phyloP scores from a whole-genome alignment of 2,329 filamentous ascomycete genomes.

The Periglandula ipomoeae region DNA sequence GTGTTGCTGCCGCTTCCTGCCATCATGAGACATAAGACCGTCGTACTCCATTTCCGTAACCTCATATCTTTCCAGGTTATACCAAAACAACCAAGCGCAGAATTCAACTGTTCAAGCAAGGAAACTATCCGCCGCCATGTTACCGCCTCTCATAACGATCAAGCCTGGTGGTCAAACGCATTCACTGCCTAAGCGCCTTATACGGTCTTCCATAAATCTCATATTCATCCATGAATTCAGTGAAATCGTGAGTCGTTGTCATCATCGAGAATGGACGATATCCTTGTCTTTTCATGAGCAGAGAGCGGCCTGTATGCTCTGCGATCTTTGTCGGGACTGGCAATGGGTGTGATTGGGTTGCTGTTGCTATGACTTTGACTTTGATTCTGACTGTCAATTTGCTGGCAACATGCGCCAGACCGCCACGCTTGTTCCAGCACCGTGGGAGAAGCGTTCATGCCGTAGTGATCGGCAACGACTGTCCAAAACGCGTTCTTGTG shows the following conservation, averaged over 20 bases:
- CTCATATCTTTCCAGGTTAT: neutral
- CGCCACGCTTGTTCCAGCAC: constrained; percentile 65
- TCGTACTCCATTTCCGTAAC: neutral
- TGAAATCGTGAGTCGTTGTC: neutral
- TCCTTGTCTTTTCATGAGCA: constrained; percentile 46
- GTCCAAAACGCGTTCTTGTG: constrained; percentile 68
- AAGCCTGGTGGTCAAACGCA: too few relatives aligned
- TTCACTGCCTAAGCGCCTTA: neutral
- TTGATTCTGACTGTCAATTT: constrained; percentile 20
- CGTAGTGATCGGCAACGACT: constrained; percentile 63
- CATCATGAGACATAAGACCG: too few relatives aligned
- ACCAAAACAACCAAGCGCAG: neutral
- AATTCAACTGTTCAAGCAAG: neutral
- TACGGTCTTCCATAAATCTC: too few relatives aligned
- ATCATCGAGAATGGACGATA: constrained; percentile 49
- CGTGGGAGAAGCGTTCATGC: constrained; percentile 49
- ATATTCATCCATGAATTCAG: neutral
- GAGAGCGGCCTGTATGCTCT: constrained; percentile 31
- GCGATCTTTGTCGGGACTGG: constrained; percentile 39
- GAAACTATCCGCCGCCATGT: too few relatives aligned
- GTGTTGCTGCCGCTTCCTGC: too few relatives aligned
- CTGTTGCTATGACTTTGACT: constrained; percentile 21
- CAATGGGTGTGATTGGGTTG: constrained; percentile 44
- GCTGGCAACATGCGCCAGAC: constrained; percentile 33
- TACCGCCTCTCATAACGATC: too few relatives aligned